Evolutionary conservation across 345 rosid species (phyloP).

Genomic region (Sonneratia caseolaris): DNA sequence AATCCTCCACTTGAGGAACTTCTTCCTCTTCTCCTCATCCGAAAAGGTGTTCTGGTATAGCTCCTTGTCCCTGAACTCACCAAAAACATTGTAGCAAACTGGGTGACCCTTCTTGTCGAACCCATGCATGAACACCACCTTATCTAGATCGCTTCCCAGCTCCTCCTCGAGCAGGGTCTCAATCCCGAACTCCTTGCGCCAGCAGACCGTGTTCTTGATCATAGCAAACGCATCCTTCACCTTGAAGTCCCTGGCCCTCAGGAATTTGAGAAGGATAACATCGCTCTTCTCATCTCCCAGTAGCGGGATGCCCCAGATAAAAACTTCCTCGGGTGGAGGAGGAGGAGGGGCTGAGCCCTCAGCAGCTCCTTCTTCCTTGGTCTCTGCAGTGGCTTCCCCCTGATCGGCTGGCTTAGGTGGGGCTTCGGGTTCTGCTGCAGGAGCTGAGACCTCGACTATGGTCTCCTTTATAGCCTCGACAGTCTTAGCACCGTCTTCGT

Average conservation of each 20-base stretch:
- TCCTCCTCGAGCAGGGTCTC: slow-evolving; percentile 42
- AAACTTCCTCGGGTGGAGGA: slow-evolving; percentile 24
- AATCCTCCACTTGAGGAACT: slow-evolving; percentile 39
- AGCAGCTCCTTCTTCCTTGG: slow-evolving; percentile 4
- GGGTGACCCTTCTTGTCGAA: slow-evolving; percentile 36
- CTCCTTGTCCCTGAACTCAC: slow-evolving; percentile 30
- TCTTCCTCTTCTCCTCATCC: slow-evolving; percentile 33
- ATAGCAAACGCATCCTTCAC: slow-evolving; percentile 39
- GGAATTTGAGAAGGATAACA: slow-evolving; percentile 38
- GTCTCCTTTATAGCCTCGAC: slow-evolving; percentile 87
- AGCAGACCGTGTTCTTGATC: slow-evolving; percentile 34
- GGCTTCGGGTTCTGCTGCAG: slow-evolving; percentile 15
- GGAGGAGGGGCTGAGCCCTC: slow-evolving; percentile 5
- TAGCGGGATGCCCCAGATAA: slow-evolving; percentile 41
- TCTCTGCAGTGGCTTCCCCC: slow-evolving; percentile 15
- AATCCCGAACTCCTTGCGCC: slow-evolving; percentile 39
- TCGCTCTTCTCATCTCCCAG: slow-evolving; percentile 31
- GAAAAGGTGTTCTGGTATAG: slow-evolving; percentile 26
- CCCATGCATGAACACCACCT: slow-evolving; percentile 30
- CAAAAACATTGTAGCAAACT: slow-evolving; percentile 45
- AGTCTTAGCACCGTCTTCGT: slow-evolving; percentile 79
- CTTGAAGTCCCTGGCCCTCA: slow-evolving; percentile 52
- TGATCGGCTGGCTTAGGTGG: slow-evolving; percentile 9
- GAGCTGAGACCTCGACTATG: slow-evolving; percentile 36
- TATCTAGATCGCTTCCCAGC: slow-evolving; percentile 23